Evolutionary conservation across 805 yeast species (phyloP).

Genomic region (Kurtzmaniella fragi): DNA sequence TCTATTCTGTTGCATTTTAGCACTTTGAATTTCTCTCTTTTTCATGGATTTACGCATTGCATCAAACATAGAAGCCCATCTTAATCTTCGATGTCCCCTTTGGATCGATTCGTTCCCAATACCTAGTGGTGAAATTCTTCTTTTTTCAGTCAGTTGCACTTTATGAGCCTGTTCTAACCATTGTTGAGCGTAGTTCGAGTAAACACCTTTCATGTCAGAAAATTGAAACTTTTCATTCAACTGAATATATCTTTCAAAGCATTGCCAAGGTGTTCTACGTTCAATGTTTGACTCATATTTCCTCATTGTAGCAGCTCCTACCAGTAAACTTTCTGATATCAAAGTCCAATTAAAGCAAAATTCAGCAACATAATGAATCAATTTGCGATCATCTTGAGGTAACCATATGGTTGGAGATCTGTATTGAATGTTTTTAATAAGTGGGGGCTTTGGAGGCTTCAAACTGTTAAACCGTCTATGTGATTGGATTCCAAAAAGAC

Average conservation of each 20-base stretch:
- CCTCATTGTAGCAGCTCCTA: slow-evolving; percentile 50
- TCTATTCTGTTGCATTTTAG: slow-evolving; percentile 23
- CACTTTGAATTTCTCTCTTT: slow-evolving; percentile 68
- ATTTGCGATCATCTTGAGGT: slow-evolving; percentile 83
- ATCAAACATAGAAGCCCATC: slow-evolving; percentile 98
- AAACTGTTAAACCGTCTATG: slow-evolving; percentile 57
- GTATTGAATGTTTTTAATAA: slow-evolving; percentile 69
- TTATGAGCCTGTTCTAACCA: slow-evolving; percentile 92
- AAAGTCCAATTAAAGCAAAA: slow-evolving; percentile 92
- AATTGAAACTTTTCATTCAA: slow-evolving; percentile 84
- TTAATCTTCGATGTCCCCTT: slow-evolving; percentile 81
- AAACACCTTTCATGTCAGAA: slow-evolving; percentile 80
- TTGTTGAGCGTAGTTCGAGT: slow-evolving; percentile 76
- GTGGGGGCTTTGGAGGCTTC: slow-evolving; percentile 91
- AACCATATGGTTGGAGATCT: slow-evolving; percentile 95
- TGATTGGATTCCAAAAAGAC: slow-evolving; percentile 49
- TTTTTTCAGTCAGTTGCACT: slow-evolving; percentile 80
- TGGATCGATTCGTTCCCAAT: slow-evolving; percentile 92
- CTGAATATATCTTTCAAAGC: slow-evolving; percentile 94
- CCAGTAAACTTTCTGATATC: slow-evolving; percentile 74
- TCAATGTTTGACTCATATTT: slow-evolving; percentile 84
- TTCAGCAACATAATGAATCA: slow-evolving; percentile 78
- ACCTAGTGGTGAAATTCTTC: slow-evolving; percentile 87
- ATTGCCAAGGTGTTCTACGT: slow-evolving; percentile 97
- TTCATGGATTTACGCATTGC: slow-evolving; percentile 87